Evolutionary conservation across 2,329 filamentous ascomycete species (phyloP).

Genomic region (Purpureocillium lavendulum): DNA sequence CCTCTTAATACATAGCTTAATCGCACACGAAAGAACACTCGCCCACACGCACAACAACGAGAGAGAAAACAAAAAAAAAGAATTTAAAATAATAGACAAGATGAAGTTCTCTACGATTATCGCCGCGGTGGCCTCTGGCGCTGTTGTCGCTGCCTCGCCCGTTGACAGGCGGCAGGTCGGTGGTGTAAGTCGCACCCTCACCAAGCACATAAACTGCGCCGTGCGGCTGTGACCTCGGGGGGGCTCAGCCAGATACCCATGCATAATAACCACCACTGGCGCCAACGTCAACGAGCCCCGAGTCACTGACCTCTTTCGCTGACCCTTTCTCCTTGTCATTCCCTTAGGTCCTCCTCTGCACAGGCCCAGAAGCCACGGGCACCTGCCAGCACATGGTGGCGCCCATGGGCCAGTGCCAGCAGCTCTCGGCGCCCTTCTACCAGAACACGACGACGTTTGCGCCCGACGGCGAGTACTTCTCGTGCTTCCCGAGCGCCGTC

Average conservation of each 20-base stretch:
- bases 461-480: conserved; percentile 39
- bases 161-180: conserved; percentile 33
- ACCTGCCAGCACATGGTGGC: conserved; percentile 35
- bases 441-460: conserved; percentile 40
- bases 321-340: neutral
- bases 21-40: no score
- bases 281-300: neutral
- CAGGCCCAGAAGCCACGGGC: conserved; percentile 39
- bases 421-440: conserved; percentile 31
- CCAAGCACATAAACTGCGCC: no score
- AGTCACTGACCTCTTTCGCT: neutral
- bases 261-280: no score
- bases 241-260: no score
- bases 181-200: conserved; percentile 38
- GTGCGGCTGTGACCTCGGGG: no score
- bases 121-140: conserved; percentile 12
- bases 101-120: conserved; percentile 22
- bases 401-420: conserved; percentile 33
- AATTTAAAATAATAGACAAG: neutral
- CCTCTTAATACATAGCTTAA: no score
- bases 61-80: no score
- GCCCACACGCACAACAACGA: no score
- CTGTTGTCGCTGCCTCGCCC: conserved; percentile 17
- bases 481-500: conserved; percentile 35
- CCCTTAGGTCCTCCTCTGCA: conserved; percentile 42